A percentile compares a stretch with the other conserved stretches of the same genome.
Evolutionary conservation across 192 early-diverging fungal species (phyloP).

Genomic region (Spinellus fusiger): DNA sequence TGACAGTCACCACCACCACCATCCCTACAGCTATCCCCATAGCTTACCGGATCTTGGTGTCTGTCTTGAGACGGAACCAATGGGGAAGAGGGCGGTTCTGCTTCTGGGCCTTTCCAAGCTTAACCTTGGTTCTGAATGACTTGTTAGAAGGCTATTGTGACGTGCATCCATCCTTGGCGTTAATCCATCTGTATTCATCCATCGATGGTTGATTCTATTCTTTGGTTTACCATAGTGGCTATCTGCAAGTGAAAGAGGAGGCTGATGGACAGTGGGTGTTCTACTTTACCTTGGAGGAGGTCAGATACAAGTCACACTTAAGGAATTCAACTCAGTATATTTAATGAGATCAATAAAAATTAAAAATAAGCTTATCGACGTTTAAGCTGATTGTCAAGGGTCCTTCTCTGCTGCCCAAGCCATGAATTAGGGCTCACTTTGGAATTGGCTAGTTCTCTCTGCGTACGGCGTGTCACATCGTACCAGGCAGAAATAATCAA

Average conservation of each 20-base stretch:
- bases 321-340: not conserved
- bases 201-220: too few relatives aligned
- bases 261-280: not conserved
- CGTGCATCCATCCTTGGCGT: not conserved
- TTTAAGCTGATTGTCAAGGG: conserved; percentile 51
- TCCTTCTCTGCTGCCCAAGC: conserved; percentile 67
- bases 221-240: conserved; percentile 11
- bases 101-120: conserved; percentile 96
- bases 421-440: conserved; percentile 56
- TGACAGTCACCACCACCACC: too few relatives aligned
- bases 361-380: conserved; percentile 15
- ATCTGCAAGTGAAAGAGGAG: conserved; percentile 22
- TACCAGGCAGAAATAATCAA: conserved; percentile 83
- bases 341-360: not conserved
- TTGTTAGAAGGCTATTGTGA: conserved; percentile 87
- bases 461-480: conserved; percentile 41
- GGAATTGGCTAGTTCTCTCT: conserved; percentile 49
- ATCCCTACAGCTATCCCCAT: not conserved
- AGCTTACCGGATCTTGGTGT: conserved; percentile 80
- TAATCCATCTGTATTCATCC: conserved; percentile 13
- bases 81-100: conserved; percentile 98
- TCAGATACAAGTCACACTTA: conserved; percentile 3
- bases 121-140: conserved; percentile 95
- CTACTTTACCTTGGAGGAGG: not conserved
- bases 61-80: conserved; percentile 96